Evolutionary conservation across 306 rosid species (phyloP).

Genomic region (Trifolium pratense): DNA sequence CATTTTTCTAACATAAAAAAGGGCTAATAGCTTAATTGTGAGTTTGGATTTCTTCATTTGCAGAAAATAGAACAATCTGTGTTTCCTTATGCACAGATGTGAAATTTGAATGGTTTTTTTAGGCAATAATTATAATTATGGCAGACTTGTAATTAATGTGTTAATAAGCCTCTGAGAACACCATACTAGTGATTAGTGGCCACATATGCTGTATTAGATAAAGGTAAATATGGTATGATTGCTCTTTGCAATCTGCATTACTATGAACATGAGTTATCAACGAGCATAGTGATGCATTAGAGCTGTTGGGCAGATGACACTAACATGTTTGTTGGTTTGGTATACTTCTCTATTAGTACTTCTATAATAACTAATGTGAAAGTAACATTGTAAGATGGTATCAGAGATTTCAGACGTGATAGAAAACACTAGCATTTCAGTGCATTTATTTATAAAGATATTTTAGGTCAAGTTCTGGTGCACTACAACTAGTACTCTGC

Average conservation of each 20-base stretch:
- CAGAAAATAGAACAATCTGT: conserved; percentile 4
- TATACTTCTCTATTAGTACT: conserved; percentile 4
- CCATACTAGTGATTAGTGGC: neutral
- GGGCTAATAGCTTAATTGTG: conserved; percentile 9
- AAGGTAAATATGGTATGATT: conserved; percentile 2
- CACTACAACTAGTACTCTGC: neutral
- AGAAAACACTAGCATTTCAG: neutral
- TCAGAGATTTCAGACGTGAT: neutral
- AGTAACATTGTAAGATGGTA: neutral
- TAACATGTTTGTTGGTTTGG: conserved; percentile 7
- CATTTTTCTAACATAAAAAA: conserved; percentile 18
- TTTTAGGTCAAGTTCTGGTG: neutral
- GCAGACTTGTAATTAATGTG: neutral
- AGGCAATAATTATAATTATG: neutral
- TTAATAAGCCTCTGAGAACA: neutral
- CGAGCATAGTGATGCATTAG: conserved; percentile 4
- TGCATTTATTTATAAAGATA: neutral
- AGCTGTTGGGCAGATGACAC: conserved; percentile 16
- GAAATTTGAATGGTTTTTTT: conserved; percentile 9
- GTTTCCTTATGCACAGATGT: conserved; percentile 5
- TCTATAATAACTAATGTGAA: neutral
- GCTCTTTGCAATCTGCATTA: neutral
- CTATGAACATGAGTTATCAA: neutral
- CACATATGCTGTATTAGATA: neutral
- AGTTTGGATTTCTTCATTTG: conserved; percentile 24